Evolutionary conservation across 2,329 filamentous ascomycete genomes (phyloP).

Genomic region (Aspergillus novofumigatus): DNA sequence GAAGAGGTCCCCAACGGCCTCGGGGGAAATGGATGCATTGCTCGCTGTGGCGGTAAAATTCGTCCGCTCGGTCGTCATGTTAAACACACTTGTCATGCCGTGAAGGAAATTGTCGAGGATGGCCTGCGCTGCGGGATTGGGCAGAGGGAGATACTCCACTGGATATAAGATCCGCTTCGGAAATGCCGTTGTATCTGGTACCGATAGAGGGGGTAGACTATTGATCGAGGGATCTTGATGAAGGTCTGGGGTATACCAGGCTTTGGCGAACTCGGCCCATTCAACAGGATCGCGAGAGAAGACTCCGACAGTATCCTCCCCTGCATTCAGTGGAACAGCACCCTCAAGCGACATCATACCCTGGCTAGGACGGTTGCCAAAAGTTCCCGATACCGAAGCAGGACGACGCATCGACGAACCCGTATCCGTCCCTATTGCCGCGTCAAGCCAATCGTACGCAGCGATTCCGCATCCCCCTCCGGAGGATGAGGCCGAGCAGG

Average conservation of each 20-base stretch:
- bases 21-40: constrained; percentile 4
- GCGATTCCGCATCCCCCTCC: constrained; percentile 33
- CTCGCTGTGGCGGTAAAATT: constrained; percentile 13
- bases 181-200: constrained; percentile 5
- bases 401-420: constrained; percentile 48
- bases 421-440: constrained; percentile 39
- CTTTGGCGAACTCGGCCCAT: constrained; percentile 12
- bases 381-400: constrained; percentile 41
- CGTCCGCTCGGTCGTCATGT: constrained; percentile 24
- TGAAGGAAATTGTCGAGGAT: constrained; percentile 4
- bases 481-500: constrained; percentile 28
- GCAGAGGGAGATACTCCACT: constrained; percentile 16
- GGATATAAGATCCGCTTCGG: constrained; percentile 15
- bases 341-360: constrained; percentile 39
- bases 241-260: constrained; percentile 8
- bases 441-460: constrained; percentile 40
- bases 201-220: background rate
- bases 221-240: constrained; percentile 7
- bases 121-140: constrained; percentile 15
- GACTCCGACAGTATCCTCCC: constrained; percentile 44
- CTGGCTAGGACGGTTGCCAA: constrained; percentile 45
- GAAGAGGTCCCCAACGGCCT: background rate
- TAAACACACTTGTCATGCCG: constrained; percentile 13
- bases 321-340: constrained; percentile 39
- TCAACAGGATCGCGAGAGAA: constrained; percentile 27